Base-by-base conservation (phyloP, 1,139 yeast genomes). In the Candida smagusa region DNA sequence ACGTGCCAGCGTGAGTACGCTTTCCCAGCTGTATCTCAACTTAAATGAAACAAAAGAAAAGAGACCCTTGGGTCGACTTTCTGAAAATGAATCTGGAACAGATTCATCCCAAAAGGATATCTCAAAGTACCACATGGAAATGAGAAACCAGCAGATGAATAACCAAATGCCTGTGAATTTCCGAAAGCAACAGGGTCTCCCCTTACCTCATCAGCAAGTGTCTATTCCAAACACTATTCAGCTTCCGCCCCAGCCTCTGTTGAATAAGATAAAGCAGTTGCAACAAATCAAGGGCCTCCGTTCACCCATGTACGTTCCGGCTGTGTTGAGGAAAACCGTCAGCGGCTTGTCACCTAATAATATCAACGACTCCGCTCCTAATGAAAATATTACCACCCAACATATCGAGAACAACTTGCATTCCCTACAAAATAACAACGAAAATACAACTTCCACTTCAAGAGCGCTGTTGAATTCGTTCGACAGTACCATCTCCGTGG, bases 281-380 rank as follows among this genome's bases (percentile, higher is more conserved):
- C 74, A 79, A 51, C 88, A 82, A 47, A 77, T 83, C 35, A 77
- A 77, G 45, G 81, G 81, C 21, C 87, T 88, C 40, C 77, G 89
- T 52, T 82, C 85, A 50, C 97, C 97, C 6, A 67, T 89, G 68
- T 89, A 88, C 55, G 73, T 85, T 0, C 97, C 97, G 0, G 96
- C 96, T 0, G 97, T 89, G 6, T 67, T 90, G 38, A 71, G 97
- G 24, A 79, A 76, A 52, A 43, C 50, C 3, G 26, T 39, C 33
- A 45, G 38, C 12, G 45, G 46, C 11, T 28, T 35, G 2, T 46
- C 49, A 9, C 47, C 50, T 4, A 35, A 31, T 5, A 34, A 23
- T 24, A 27, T 38, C 7, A 28, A 31, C 11, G 38, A 38, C 19
- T 31, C 23, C 11, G 38, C 44, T 7, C 43, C 41, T 9, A 22